Evolutionary conservation across 345 rosid species (phyloP).

Genomic region (Noccaea caerulescens): DNA sequence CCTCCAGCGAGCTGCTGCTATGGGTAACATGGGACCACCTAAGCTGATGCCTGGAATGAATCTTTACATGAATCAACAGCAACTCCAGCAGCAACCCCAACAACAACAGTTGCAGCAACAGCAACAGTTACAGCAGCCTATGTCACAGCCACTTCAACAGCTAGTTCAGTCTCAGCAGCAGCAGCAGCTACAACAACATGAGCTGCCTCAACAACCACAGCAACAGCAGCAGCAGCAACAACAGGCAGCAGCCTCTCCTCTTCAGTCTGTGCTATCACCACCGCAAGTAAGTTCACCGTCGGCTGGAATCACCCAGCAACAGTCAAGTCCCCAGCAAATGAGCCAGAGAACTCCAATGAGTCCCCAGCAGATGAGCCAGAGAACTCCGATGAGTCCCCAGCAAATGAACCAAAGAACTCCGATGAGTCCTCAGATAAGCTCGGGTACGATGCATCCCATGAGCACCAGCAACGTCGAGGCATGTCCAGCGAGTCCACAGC

Average conservation of each 20-base stretch:
- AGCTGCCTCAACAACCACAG: conserved; percentile 48
- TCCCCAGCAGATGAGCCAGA: conserved; percentile 73
- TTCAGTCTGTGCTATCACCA: conserved; percentile 82
- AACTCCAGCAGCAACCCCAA: conserved; percentile 47
- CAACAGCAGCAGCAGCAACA: conserved; percentile 52
- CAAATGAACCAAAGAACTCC: conserved; percentile 63
- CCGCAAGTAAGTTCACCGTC: conserved; percentile 79
- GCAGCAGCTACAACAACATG: conserved; percentile 44
- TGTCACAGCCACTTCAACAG: conserved; percentile 45
- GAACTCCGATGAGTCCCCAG: conserved; percentile 75
- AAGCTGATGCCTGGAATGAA: conserved; percentile 73
- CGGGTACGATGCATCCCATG: conserved; percentile 76
- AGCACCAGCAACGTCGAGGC: conserved; percentile 78
- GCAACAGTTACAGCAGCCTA: conserved; percentile 50
- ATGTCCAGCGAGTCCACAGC: conserved; percentile 94
- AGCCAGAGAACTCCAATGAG: conserved; percentile 73
- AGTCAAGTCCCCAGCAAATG: conserved; percentile 82
- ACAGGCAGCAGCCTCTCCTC: conserved; percentile 62
- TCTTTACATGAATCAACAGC: conserved; percentile 67
- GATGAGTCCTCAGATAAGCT: conserved; percentile 79
- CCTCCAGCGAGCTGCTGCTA: conserved; percentile 60
- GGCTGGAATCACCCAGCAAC: conserved; percentile 67
- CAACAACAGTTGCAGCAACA: conserved; percentile 48
- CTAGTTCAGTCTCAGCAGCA: conserved; percentile 46
- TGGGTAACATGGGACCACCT: conserved; percentile 92